Evolutionary conservation across 768 basidiomycete species (phyloP).

Genomic region (Macrolepiota albuminosa): DNA sequence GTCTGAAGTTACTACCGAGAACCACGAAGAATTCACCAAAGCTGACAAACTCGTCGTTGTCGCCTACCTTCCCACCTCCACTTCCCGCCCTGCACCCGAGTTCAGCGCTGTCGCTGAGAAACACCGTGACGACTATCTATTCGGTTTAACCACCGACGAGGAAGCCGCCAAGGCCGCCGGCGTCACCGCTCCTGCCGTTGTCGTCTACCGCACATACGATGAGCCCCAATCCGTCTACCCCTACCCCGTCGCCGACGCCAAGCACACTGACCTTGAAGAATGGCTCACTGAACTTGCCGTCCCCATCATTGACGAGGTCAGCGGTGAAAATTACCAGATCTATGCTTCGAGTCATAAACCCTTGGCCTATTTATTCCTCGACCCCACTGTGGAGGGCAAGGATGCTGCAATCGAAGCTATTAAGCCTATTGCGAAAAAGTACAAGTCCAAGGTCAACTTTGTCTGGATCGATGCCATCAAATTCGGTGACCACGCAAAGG

Average conservation of each 20-base stretch:
- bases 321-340: conserved; percentile 84
- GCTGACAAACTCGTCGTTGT: conserved; percentile 89
- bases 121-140: conserved; percentile 91
- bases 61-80: conserved; percentile 74
- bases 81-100: conserved; percentile 63
- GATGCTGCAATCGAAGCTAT: conserved; percentile 63
- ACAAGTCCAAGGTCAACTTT: conserved; percentile 90
- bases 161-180: conserved; percentile 64
- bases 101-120: conserved; percentile 80
- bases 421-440: conserved; percentile 72
- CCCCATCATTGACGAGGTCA: conserved; percentile 89
- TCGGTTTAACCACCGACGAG: conserved; percentile 78
- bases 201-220: conserved; percentile 91
- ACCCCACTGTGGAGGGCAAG: conserved; percentile 65
- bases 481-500: conserved; percentile 94
- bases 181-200: conserved; percentile 76
- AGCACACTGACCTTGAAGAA: conserved; percentile 56
- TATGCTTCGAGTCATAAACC: conserved; percentile 85
- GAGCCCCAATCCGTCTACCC: conserved; percentile 72
- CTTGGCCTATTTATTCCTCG: conserved; percentile 92
- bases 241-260: conserved; percentile 52
- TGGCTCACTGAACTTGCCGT: conserved; percentile 85
- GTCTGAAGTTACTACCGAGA: conserved; percentile 68
- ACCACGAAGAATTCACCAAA: conserved; percentile 79
- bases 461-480: conserved; percentile 97